Percentiles rank a stretch among this genome's conserved stretches.
phyloP scores from a whole-genome alignment of 306 rosid species.

The Oemleria cerasiformis region DNA sequence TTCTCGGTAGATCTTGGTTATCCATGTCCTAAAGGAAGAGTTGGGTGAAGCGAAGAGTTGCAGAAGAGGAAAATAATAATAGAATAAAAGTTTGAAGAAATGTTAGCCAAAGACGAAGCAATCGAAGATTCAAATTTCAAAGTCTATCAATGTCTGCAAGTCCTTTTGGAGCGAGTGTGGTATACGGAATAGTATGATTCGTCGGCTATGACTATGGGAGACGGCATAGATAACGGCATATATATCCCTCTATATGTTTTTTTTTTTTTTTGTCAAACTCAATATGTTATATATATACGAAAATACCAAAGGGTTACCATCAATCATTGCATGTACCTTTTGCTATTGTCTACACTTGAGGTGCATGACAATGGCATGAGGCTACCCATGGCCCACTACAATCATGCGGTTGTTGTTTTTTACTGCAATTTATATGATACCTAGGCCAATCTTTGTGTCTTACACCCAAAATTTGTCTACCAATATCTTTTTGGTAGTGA shows the following conservation, averaged over 20 bases:
- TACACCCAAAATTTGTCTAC: too few relatives aligned
- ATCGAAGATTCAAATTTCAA: background rate
- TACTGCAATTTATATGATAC: too few relatives aligned
- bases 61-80: background rate
- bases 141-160: conserved; percentile 17
- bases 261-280: too few relatives aligned
- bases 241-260: background rate
- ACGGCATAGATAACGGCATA: background rate
- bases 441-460: background rate
- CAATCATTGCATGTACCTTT: background rate
- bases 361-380: background rate
- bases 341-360: background rate
- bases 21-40: conserved; percentile 24
- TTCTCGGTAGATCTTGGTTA: conserved; percentile 22
- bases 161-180: background rate
- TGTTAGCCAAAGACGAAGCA: background rate
- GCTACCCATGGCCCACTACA: background rate
- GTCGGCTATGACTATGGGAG: background rate
- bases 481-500: too few relatives aligned
- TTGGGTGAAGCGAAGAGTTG: background rate
- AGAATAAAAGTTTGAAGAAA: background rate
- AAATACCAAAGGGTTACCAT: background rate
- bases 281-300: background rate
- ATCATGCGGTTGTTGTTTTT: background rate
- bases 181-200: conserved; percentile 9